Evolutionary conservation across 331 rosid species (phyloP), one percentile per base, ranked within the genome.

Genomic region (Stylosanthes scabra): DNA sequence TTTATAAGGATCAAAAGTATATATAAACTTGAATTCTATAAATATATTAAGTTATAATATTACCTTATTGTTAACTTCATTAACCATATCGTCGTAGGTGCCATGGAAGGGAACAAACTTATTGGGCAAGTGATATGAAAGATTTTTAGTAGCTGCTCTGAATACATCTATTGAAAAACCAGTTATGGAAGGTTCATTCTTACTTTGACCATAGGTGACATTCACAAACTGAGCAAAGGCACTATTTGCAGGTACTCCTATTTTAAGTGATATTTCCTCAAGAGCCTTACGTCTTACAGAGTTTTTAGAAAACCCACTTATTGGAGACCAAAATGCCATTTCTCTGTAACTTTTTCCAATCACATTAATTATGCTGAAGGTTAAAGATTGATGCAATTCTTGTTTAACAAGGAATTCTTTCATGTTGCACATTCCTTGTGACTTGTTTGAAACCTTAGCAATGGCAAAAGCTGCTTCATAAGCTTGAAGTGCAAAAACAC

Each of bases 121-220:
- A 37, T 83, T 81, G 11, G 28, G 51, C 78, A 88, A 59, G 5
- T 63, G 28, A 75, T 80, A 83, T 56, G 86, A 83, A 3, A 85
- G 74, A 15, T 28, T 72, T 27, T 76, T 57, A 8, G 73, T 72
- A 40, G 76, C 85, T 52, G 84, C 85, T 78, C 85, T 13, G 59
- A 90, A 88, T 63, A 88, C 83, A 15, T 71, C 58, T 46, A 90
- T 83, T 39, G 92, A 85, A 69, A 81, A 88, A 37, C 91, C 96
- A 6, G 78, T 72, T 69, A 86, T n/a, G 11, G 3, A 15, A 44
- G 87, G 70, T 20, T 57, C 61, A 9, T 86, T 86, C 59, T 5
- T 51, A 15, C 49, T 66, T 13, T 58, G 76, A 28, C 71, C 65
- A 59, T 75, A 72, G 3, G 64, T 78, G 42, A 85, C 86, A 27